phyloP scores from a whole-genome alignment of 495 filamentous ascomycete species.

The Neurospora sp. region DNA sequence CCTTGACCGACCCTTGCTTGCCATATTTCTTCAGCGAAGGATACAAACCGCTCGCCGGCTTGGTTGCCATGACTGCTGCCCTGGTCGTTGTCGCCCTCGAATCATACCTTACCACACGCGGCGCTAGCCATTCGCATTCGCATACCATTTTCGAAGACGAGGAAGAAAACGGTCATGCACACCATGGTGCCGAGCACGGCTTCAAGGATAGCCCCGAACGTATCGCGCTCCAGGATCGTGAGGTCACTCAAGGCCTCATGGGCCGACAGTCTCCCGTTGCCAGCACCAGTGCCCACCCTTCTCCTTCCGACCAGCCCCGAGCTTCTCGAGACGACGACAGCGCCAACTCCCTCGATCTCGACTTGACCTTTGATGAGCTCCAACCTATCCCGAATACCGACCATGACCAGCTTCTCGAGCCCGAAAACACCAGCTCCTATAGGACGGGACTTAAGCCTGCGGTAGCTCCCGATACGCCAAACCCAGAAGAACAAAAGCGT shows the following conservation, averaged over 20 bases:
- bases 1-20: conserved; percentile 71
- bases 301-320: background rate
- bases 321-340: conserved; percentile 24
- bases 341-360: conserved; percentile 28
- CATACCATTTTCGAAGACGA: conserved; percentile 31
- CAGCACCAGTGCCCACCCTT: background rate
- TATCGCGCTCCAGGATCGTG: background rate
- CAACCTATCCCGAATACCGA: conserved; percentile 22
- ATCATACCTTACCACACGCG: conserved; percentile 58
- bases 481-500: conserved; percentile 41
- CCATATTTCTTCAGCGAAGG: conserved; percentile 60
- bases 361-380: conserved; percentile 44
- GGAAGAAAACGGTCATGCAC: conserved; percentile 22
- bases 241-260: background rate
- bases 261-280: background rate
- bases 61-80: conserved; percentile 69
- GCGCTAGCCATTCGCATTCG: conserved; percentile 43
- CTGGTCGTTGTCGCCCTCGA: conserved; percentile 66
- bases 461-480: conserved; percentile 8
- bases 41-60: conserved; percentile 67
- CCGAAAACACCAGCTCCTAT: conserved; percentile 7
- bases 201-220: conserved; percentile 2
- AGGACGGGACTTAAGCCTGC: conserved; percentile 13
- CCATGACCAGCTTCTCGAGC: conserved; percentile 12
- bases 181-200: conserved; percentile 3